These are phyloP conservation scores for Avena eriantha DNA, from an alignment of 176 grass and related monocot species.

Conservation along the genomic window DNA sequence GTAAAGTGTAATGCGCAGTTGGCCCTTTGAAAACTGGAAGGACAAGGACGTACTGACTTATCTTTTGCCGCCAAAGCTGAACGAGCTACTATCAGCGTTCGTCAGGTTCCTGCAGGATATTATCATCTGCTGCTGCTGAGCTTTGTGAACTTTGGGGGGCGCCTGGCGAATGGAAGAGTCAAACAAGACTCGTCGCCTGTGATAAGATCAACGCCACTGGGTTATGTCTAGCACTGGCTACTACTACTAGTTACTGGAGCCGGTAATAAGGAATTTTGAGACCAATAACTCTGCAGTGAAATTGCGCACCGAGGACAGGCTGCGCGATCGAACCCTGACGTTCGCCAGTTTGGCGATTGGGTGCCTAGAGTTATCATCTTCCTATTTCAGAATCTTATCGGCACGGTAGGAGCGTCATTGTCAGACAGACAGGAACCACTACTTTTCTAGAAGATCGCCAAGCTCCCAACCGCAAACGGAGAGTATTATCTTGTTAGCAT, in stretches of 20 bases:
- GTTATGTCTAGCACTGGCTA: not conserved
- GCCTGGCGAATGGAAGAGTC: not conserved
- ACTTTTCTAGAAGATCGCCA: constrained; percentile 27
- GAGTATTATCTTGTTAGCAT: not conserved
- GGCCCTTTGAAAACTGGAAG: not conserved
- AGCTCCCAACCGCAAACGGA: too few species aligned
- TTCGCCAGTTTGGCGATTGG: not conserved
- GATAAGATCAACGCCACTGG: not conserved
- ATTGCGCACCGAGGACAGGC: not conserved
- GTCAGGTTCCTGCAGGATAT: not conserved
- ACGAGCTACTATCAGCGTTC: not conserved
- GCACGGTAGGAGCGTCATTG: not conserved
- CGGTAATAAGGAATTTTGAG: not conserved
- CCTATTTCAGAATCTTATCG: not conserved
- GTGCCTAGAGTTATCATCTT: not conserved
- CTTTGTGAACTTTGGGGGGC: too few species aligned
- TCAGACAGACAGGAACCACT: not conserved
- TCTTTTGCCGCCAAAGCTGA: not conserved
- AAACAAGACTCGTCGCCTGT: not conserved
- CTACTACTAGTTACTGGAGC: too few species aligned
- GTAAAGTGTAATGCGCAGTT: not conserved
- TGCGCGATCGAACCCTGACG: not conserved
- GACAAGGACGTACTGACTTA: constrained; percentile 38
- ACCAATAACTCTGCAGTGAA: not conserved
- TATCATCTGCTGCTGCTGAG: too few species aligned